Percentiles rank a stretch among this genome's conserved stretches.
These are phyloP conservation scores for Lentinus brumalis DNA, from an alignment of 768 basidiomycete species.

Conservation along the genomic window DNA sequence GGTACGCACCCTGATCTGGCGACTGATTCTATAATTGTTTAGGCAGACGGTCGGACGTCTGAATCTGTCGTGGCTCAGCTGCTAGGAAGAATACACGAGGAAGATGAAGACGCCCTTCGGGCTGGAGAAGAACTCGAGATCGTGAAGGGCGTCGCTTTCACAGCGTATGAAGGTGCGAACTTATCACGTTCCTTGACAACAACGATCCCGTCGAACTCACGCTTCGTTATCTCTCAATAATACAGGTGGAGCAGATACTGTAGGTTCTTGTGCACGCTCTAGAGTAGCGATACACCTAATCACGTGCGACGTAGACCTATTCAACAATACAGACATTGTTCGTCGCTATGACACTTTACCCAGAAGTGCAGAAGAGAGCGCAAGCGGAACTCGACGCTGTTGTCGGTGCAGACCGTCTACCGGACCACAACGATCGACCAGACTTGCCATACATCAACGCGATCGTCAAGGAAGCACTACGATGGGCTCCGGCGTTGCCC, in stretches of 20 bases:
- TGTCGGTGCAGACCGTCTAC: slow-evolving; percentile 25
- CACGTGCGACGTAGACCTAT: no score
- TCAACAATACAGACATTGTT: slow-evolving; percentile 33
- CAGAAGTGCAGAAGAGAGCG: slow-evolving; percentile 26
- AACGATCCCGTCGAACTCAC: background rate
- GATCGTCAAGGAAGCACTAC: slow-evolving; percentile 28
- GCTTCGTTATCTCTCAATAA: no score
- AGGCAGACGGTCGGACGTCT: background rate
- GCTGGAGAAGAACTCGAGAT: background rate
- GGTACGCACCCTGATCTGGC: background rate
- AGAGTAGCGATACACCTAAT: no score
- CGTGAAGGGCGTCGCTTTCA: background rate
- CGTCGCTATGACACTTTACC: slow-evolving; percentile 38
- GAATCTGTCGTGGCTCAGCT: background rate
- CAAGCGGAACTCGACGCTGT: slow-evolving; percentile 33
- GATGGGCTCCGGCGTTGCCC: slow-evolving; percentile 37
- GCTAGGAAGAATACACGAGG: background rate
- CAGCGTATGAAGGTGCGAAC: background rate
- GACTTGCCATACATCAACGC: slow-evolving; percentile 26
- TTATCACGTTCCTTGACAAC: background rate
- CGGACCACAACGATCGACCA: slow-evolving; percentile 15
- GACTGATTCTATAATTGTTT: background rate
- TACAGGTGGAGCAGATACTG: background rate
- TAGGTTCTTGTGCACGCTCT: background rate
- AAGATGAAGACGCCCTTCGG: background rate